These are phyloP conservation scores for Podila clonocystis DNA, from an alignment of 192 early-diverging fungal genomes.

Conservation along the genomic window DNA sequence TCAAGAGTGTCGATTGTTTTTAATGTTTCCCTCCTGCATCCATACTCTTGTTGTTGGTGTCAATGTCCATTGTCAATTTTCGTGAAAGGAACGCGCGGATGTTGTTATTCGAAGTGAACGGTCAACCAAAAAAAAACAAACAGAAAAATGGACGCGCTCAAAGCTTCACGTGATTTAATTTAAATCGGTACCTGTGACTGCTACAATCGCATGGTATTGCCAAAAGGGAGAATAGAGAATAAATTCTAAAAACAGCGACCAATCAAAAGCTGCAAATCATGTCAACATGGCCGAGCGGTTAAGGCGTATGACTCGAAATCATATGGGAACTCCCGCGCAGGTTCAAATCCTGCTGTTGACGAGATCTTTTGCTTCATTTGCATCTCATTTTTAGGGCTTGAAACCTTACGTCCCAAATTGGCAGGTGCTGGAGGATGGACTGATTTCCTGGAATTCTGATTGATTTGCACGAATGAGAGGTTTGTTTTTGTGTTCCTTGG, in stretches of 20 bases:
- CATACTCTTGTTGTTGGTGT: not conserved
- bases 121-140: not conserved
- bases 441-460: no score
- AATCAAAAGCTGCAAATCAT: not conserved
- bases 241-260: no score
- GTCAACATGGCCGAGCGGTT: conserved; percentile 61
- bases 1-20: not conserved
- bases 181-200: no score
- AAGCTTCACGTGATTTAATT: not conserved
- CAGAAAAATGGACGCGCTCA: not conserved
- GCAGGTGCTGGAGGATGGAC: conserved; percentile 15
- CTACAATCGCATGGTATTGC: no score
- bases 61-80: conserved; percentile 4
- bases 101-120: not conserved
- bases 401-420: not conserved
- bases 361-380: not conserved
- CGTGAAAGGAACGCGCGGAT: not conserved
- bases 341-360: conserved; percentile 67
- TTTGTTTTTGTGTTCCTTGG: no score
- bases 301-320: conserved; percentile 66
- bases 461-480: no score
- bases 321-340: conserved; percentile 61
- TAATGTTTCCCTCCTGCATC: not conserved
- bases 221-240: no score
- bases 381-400: conserved; percentile 1